Base-by-base conservation (phyloP, 2,329 filamentous ascomycete genomes). In the Trichophaea hybrida region DNA sequence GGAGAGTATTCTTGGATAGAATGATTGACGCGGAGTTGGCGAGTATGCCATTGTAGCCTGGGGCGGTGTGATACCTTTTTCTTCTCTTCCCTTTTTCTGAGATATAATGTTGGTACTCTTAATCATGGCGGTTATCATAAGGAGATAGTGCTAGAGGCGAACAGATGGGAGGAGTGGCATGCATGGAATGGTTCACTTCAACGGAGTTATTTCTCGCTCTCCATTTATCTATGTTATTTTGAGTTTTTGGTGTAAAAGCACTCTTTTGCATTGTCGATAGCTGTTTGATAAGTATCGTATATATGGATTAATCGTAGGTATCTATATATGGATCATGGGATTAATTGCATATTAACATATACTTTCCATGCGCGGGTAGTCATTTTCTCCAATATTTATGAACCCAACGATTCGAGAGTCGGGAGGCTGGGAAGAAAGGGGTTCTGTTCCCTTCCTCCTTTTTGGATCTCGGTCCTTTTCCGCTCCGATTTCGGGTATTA, bases 1-100 rank as follows among this genome's bases (percentile, higher is more conserved):
- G 88, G 72, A 83, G 86, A 71, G 83, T 83, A 13, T 97, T 94
- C 75, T 82, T 97, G 75, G 91, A 96, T 74, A 80, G 84, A 67
- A 86, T 90, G 75, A 97, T 98, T 73, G 93, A 98, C 74, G 80
- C 81, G 59, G 90, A 97, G 76, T 76, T 98, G 70, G 89, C 90
- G 64, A 94, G 85, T 73, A 95, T 97, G 90, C 95, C 79, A 75
- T 57, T 52, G 33, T 52, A 52, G 34, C 12, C 24, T 49, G 13
- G 13, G 13, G 13, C 46, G 10, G n/a, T 58, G 38, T 32, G 54
- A 57, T 37, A 35, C 34, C 49, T 57, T 44, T 59, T 31, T 61
- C 32, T 40, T 49, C 44, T 13, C 53, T 58, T 55, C 33, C 52
- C 13, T 43, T 24, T 51, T 17, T 55, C 60, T 40, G 10, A 12